phyloP scores from a whole-genome alignment of 805 yeast genomes.

The Diddensiella santjacobensis region DNA sequence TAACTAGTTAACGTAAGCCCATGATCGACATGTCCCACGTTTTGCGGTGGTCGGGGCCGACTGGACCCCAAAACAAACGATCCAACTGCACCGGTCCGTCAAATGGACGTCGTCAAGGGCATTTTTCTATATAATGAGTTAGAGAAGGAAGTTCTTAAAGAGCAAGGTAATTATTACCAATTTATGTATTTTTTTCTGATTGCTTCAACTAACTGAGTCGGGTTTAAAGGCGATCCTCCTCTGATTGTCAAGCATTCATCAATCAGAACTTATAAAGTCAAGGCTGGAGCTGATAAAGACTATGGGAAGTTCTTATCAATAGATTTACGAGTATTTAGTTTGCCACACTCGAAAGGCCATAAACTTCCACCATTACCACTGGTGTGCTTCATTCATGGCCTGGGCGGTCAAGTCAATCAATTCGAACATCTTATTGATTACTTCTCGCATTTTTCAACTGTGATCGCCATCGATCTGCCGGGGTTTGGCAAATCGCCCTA shows the following conservation, averaged over 20 bases:
- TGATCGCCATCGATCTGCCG: conserved; percentile 75
- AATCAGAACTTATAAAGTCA: background rate
- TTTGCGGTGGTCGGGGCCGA: no score
- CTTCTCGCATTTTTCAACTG: conserved; percentile 57
- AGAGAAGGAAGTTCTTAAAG: conserved; percentile 16
- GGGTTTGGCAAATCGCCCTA: conserved; percentile 64
- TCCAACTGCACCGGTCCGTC: no score
- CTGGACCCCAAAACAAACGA: no score
- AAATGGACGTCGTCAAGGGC: conserved; percentile 15
- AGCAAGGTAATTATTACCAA: conserved; percentile 14
- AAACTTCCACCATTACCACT: conserved; percentile 46
- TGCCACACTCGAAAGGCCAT: conserved; percentile 30
- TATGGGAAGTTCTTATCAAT: conserved; percentile 4
- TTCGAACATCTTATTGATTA: conserved; percentile 69
- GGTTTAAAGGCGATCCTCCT: conserved; percentile 19
- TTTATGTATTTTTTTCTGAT: background rate
- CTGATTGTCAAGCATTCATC: conserved; percentile 21
- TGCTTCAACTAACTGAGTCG: background rate
- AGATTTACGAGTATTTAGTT: conserved; percentile 19
- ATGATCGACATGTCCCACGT: no score
- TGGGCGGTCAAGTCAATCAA: conserved; percentile 87
- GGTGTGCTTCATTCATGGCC: conserved; percentile 72
- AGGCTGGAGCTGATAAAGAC: background rate
- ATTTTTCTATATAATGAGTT: conserved; percentile 19
- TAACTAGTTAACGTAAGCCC: no score